A percentile compares a stretch with the other conserved stretches of the same genome.
Conservation (phyloP, 108 stramenopile species). For the Nitzschia sp. region DNA sequence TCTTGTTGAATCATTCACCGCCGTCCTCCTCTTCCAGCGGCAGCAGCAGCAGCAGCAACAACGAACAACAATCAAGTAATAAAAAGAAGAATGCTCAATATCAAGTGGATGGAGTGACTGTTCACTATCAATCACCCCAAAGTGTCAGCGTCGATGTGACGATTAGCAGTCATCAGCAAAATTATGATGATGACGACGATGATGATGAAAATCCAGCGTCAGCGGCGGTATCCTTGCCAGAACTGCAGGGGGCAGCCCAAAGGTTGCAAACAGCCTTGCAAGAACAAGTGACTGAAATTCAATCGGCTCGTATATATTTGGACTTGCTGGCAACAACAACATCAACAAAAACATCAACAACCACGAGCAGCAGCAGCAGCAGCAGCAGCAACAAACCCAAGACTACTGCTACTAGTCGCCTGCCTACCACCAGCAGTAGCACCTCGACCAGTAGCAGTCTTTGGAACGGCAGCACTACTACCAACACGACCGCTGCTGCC, state of each 20-base stretch:
- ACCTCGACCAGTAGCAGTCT: no score
- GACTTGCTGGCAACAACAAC: constrained; percentile 6
- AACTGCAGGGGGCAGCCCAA: background rate
- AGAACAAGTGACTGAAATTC: constrained; percentile 13
- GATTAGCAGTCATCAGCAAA: background rate
- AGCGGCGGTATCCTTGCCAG: background rate
- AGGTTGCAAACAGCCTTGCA: constrained; percentile 11
- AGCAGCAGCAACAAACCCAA: no score
- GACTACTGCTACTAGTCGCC: no score
- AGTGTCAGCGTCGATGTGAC: constrained; percentile 19
- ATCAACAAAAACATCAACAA: no score
- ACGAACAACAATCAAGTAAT: background rate
- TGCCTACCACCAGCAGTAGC: no score
- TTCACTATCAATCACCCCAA: constrained; percentile 18
- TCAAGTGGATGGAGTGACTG: constrained; percentile 15
- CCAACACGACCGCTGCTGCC: no score
- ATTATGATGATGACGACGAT: background rate
- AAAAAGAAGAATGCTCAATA: no score
- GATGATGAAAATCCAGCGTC: background rate
- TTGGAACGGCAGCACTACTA: no score
- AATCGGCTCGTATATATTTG: constrained; percentile 18
- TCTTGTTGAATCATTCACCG: constrained; percentile 14
- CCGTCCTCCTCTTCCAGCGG: no score
- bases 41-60: no score
- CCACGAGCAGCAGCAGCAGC: no score